phyloP scores from a whole-genome alignment of 2,329 filamentous ascomycete genomes.

The Monilinia vaccinii-corymbosi region DNA sequence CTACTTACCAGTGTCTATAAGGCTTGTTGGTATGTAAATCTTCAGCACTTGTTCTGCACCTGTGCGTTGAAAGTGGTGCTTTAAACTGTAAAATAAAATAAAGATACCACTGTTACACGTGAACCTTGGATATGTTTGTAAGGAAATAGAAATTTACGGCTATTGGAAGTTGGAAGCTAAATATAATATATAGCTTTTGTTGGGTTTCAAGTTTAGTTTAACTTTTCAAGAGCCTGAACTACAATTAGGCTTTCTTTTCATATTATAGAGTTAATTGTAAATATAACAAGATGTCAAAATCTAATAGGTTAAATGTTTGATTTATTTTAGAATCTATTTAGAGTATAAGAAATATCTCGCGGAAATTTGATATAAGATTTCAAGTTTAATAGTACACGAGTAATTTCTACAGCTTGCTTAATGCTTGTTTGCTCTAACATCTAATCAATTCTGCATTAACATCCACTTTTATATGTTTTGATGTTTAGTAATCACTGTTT shows the following conservation, averaged over 20 bases:
- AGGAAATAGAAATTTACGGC: background rate
- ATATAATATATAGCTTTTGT: no score
- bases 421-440: background rate
- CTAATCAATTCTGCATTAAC: background rate
- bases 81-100: background rate
- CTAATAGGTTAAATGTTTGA: no score
- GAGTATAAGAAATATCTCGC: background rate
- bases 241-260: no score
- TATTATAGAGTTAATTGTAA: no score
- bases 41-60: background rate
- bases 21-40: constrained; percentile 1
- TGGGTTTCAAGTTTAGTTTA: no score
- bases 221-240: no score
- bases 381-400: no score
- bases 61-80: background rate
- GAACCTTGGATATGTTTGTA: no score
- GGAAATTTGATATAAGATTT: background rate
- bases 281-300: no score
- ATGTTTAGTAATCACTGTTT: background rate
- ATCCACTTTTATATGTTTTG: background rate
- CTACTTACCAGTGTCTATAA: background rate
- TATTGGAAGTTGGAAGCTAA: no score
- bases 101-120: no score
- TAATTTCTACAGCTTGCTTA: background rate
- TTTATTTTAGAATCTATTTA: no score